Conservation (phyloP, 2,329 filamentous ascomycete species). For the Apiospora phragmitis region DNA sequence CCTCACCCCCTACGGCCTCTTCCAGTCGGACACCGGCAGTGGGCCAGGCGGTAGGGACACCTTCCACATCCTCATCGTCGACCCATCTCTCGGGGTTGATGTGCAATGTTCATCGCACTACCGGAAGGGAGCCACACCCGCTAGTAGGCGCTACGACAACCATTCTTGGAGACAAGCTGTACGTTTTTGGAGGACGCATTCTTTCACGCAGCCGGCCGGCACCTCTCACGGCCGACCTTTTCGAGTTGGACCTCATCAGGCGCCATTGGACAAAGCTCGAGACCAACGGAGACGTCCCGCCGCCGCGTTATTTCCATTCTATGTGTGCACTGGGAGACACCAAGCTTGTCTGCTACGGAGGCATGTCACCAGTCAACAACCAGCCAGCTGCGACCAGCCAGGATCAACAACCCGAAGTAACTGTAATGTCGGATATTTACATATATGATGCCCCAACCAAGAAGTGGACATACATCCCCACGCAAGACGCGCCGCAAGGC, state of each 20-base stretch:
- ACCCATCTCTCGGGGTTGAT: conserved; percentile 65
- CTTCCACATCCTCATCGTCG: conserved; percentile 48
- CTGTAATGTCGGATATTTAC: conserved; percentile 97
- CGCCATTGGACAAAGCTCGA: conserved; percentile 94
- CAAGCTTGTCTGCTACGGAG: conserved; percentile 96
- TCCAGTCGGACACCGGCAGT: conserved; percentile 37
- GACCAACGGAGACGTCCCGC: conserved; percentile 79
- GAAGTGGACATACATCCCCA: conserved; percentile 82
- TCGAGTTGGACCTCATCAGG: conserved; percentile 87
- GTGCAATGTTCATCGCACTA: conserved; percentile 80
- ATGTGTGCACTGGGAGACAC: conserved; percentile 92
- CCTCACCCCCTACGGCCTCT: conserved; percentile 54
- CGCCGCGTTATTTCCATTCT: conserved; percentile 94
- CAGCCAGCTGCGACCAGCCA: conserved; percentile 45
- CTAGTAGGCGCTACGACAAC: conserved; percentile 95
- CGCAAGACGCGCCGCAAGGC: conserved; percentile 83
- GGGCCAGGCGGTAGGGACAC: conserved; percentile 41
- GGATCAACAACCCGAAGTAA: conserved; percentile 76
- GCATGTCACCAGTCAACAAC: conserved; percentile 81
- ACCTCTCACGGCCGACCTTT: conserved; percentile 84
- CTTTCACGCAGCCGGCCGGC: conserved; percentile 79
- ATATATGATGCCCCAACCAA: conserved; percentile 85
- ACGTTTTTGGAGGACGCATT: conserved; percentile 91
- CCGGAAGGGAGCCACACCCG: conserved; percentile 85
- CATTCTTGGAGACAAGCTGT: conserved; percentile 91